phyloP scores from a whole-genome alignment of 2,329 filamentous ascomycete species.

The Ceratocystis huliohia region DNA sequence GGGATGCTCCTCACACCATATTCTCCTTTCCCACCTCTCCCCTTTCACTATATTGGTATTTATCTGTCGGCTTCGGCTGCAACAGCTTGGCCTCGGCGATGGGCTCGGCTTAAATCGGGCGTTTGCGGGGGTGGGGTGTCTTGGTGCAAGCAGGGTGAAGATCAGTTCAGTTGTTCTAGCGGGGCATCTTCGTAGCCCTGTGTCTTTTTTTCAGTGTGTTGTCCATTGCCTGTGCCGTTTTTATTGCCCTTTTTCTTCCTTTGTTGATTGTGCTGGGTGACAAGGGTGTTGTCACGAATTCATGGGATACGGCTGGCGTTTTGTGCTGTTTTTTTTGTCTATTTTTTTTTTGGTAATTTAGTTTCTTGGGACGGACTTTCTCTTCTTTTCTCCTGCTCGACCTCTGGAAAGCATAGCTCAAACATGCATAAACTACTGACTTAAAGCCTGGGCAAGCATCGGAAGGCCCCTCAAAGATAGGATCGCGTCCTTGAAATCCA shows the following conservation, averaged over 20 bases:
- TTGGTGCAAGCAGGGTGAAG: neutral
- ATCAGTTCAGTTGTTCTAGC: neutral
- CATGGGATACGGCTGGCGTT: constrained; percentile 1
- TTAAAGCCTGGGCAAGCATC: neutral
- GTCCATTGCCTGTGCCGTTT: neutral
- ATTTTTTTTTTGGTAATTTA: neutral
- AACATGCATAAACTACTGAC: neutral
- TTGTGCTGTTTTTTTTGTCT: neutral
- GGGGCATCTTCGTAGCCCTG: neutral
- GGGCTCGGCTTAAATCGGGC: neutral
- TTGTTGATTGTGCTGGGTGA: neutral
- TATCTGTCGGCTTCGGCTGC: neutral
- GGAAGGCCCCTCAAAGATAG: neutral
- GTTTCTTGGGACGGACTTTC: neutral
- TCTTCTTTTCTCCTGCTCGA: neutral
- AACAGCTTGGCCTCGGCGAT: constrained; percentile 3
- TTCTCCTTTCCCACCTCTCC: too few species aligned
- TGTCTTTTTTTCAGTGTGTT: neutral
- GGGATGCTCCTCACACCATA: too few species aligned
- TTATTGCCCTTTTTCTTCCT: constrained; percentile 3
- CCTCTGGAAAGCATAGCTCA: neutral
- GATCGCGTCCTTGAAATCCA: neutral
- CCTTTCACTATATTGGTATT: neutral
- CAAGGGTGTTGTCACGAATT: neutral
- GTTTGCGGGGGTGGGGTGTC: neutral